Base-by-base conservation (phyloP, 176 grass and related monocot genomes). In the Cenchrus fungigraminus region DNA sequence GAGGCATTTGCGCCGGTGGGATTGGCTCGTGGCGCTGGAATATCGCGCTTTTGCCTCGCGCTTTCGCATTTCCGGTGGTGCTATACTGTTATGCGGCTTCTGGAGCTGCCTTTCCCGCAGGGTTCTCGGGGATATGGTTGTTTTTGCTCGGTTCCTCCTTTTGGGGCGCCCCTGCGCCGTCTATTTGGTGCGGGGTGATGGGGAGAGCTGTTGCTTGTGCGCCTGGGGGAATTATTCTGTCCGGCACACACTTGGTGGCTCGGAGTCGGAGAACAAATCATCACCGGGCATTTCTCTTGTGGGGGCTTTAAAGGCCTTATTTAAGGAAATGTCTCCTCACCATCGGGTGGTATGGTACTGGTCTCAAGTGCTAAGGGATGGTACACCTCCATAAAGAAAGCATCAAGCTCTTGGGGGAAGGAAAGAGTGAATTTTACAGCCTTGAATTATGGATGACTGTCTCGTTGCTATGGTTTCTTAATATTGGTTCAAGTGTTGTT, bases 61-160 rank as follows among this genome's bases (percentile, higher is more conserved):
- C 89, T 84, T 91, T 91, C 85, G 85, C 89, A 87, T 91, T 91
- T 84, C 76, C 63, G 76, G 85, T 79, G 45, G 25, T 80, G 85
- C 46, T 67, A 81, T 87, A 81, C 54, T 80, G 85, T 34, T 67
- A 81, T 87, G 85, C 54, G 61, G 85, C 22, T 80, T 84, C 80
- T 91, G 76, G 85, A 87, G 60, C 85, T 49, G 46, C 71, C 80
- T 84, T 91, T 81, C 34, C 9, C 6, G 45, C 32, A 25, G 34
- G 70, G 81, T 87, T 87, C 85, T 57, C 47, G 17, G 63, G 28
- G 85, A 87, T 91, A 80, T 91, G 19, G 31, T 87, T 87, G 76
- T 84, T 87, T 84, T 84, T 78, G 7, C 53, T 8, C 22, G 12
- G 61, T 54, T 91, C 54, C 75, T 70, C 85, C 80, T 91, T 90